Evolutionary conservation across 2,329 filamentous ascomycete genomes (phyloP).

Genomic region (Fusarium humuli): DNA sequence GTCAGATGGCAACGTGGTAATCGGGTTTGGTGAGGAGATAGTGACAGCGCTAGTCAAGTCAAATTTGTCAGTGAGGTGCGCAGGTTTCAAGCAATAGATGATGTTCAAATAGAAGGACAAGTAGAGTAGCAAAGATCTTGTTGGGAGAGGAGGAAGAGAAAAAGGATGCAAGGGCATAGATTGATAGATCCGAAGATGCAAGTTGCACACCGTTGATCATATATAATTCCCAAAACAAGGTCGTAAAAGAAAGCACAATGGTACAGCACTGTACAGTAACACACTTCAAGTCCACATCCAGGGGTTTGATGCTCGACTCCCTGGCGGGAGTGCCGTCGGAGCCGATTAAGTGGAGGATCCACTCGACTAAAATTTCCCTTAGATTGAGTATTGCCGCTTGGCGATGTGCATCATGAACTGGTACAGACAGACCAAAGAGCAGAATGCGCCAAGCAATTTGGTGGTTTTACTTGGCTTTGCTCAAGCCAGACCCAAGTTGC

Average conservation of each 20-base stretch:
- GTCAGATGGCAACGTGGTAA: constrained; percentile 27
- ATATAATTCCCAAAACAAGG: constrained; percentile 40
- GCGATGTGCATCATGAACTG: constrained; percentile 48
- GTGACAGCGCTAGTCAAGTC: constrained; percentile 28
- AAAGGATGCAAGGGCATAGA: constrained; percentile 13
- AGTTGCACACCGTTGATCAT: constrained; percentile 41
- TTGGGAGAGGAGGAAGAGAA: background rate
- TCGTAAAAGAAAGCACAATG: constrained; percentile 35
- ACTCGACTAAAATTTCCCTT: constrained; percentile 48
- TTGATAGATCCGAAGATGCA: constrained; percentile 4
- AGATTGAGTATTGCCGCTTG: constrained; percentile 51
- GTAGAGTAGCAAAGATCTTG: background rate
- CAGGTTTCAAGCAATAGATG: background rate
- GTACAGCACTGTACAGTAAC: constrained; percentile 31
- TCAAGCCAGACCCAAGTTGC: constrained; percentile 17
- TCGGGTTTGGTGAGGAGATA: constrained; percentile 21
- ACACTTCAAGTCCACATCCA: constrained; percentile 42
- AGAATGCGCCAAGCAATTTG: constrained; percentile 15
- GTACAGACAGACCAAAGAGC: background rate
- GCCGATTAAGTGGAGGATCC: constrained; percentile 47
- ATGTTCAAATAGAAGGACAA: background rate
- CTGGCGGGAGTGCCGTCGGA: constrained; percentile 47
- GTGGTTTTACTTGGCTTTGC: constrained; percentile 11
- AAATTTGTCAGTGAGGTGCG: constrained; percentile 24
- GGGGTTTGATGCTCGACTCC: constrained; percentile 46